phyloP scores from a whole-genome alignment of 306 rosid species.

The Luffa aegyptiaca region DNA sequence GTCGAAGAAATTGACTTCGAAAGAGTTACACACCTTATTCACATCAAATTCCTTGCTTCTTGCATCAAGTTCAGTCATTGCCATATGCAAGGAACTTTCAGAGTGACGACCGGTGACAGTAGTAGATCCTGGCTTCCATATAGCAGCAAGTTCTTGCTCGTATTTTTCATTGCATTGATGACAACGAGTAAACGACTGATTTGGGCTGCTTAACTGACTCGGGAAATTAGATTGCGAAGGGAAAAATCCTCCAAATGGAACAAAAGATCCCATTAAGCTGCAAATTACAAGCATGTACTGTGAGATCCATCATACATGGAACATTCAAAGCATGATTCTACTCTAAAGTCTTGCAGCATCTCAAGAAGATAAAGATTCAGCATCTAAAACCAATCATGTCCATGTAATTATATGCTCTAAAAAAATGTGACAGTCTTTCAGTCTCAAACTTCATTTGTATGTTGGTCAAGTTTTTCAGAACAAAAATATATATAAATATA shows the following conservation, averaged over 20 bases:
- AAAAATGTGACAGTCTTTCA: neutral
- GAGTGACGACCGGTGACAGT: conserved; percentile 19
- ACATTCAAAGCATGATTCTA: conserved; percentile 22
- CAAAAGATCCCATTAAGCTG: conserved; percentile 97
- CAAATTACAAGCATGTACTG: conserved; percentile 35
- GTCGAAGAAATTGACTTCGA: conserved; percentile 8
- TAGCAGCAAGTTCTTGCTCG: conserved; percentile 68
- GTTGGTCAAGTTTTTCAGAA: neutral
- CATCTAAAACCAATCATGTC: neutral
- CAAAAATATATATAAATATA: neutral
- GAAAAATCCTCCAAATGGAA: conserved; percentile 91
- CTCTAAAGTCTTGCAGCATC: neutral
- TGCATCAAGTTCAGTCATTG: conserved; percentile 33
- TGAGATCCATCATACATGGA: conserved; percentile 40
- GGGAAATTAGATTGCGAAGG: conserved; percentile 46
- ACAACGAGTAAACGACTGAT: conserved; percentile 38
- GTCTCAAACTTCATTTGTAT: neutral
- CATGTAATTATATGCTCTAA: neutral
- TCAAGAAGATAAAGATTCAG: neutral
- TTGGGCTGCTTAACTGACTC: conserved; percentile 28
- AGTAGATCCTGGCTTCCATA: conserved; percentile 37
- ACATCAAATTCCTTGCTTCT: conserved; percentile 36
- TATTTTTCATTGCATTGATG: conserved; percentile 60
- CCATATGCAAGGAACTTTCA: conserved; percentile 40
- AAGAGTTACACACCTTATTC: conserved; percentile 58